Percentiles rank a stretch among this genome's conserved stretches.
Evolutionary conservation across 73 alveolate genomes (phyloP).

Genomic region (Urostyla sp.): DNA sequence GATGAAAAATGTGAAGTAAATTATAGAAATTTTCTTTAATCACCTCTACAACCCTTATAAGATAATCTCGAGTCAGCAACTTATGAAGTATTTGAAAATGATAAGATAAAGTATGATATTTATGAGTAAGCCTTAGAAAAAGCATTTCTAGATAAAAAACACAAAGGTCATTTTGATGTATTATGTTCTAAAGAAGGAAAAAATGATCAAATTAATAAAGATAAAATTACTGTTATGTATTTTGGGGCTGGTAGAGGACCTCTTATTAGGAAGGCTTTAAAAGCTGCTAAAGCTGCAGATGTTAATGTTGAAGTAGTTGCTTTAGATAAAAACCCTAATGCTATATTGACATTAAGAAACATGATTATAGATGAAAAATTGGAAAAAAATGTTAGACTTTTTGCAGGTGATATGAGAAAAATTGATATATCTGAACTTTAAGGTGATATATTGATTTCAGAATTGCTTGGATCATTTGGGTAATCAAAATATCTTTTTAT

Average conservation of each 20-base stretch:
- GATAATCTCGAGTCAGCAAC: constrained; percentile 85
- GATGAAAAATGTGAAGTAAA: constrained; percentile 67
- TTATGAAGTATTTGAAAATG: constrained; percentile 89
- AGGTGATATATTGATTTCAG: constrained; percentile 91
- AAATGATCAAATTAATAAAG: background rate
- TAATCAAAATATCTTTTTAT: too few relatives aligned
- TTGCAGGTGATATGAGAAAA: constrained; percentile 83
- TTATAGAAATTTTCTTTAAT: constrained; percentile 86
- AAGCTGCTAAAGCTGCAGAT: constrained; percentile 73
- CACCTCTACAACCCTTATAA: constrained; percentile 94
- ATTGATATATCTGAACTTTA: constrained; percentile 61
- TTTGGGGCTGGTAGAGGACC: constrained; percentile 99
- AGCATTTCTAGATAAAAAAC: constrained; percentile 63
- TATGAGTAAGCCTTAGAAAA: constrained; percentile 76
- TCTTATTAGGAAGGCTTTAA: constrained; percentile 82
- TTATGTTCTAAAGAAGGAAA: background rate
- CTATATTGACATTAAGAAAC: constrained; percentile 77
- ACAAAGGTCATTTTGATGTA: constrained; percentile 43
- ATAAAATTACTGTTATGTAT: constrained; percentile 74
- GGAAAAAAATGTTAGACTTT: constrained; percentile 64
- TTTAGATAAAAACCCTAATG: constrained; percentile 86
- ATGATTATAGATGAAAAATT: constrained; percentile 61
- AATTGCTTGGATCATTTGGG: constrained; percentile 95
- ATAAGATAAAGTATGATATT: constrained; percentile 75
- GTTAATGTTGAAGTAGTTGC: constrained; percentile 73